Percentiles rank a stretch among this genome's conserved stretches.
phyloP scores from a whole-genome alignment of 1,139 yeast species.

The Meyerozyma athensensis region DNA sequence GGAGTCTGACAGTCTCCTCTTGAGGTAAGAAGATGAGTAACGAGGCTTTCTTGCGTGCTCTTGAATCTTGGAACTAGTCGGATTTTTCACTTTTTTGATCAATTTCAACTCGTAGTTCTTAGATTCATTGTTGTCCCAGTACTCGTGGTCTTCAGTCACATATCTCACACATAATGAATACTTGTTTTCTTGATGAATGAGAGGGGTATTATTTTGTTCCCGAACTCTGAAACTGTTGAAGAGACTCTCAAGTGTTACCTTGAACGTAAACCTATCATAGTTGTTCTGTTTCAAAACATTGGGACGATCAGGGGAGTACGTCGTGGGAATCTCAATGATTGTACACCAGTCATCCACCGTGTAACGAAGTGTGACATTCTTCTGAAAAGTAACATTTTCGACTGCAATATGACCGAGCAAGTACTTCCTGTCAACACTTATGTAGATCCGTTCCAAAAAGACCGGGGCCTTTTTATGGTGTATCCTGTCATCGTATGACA shows the following conservation, averaged over 20 bases:
- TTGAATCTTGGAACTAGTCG: constrained; percentile 11
- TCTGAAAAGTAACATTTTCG: constrained; percentile 61
- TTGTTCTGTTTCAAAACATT: constrained; percentile 42
- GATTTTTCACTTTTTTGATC: constrained; percentile 17
- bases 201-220: constrained; percentile 19
- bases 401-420: constrained; percentile 75
- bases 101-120: constrained; percentile 57
- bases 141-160: constrained; percentile 44
- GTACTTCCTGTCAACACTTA: constrained; percentile 51
- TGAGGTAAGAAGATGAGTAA: constrained; percentile 37
- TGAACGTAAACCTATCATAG: constrained; percentile 58
- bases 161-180: constrained; percentile 59
- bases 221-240: constrained; percentile 26
- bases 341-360: constrained; percentile 73
- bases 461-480: constrained; percentile 36
- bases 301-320: constrained; percentile 58
- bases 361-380: constrained; percentile 58
- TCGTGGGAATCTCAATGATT: constrained; percentile 63
- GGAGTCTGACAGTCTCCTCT: constrained; percentile 32
- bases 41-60: constrained; percentile 27
- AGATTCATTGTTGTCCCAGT: constrained; percentile 72
- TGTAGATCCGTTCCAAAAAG: constrained; percentile 59
- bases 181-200: constrained; percentile 16
- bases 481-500: constrained; percentile 37
- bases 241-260: constrained; percentile 41